Evolutionary conservation across 2,329 filamentous ascomycete genomes (phyloP), one percentile per base, ranked within the genome.

Genomic region (Diaporthe destruens): DNA sequence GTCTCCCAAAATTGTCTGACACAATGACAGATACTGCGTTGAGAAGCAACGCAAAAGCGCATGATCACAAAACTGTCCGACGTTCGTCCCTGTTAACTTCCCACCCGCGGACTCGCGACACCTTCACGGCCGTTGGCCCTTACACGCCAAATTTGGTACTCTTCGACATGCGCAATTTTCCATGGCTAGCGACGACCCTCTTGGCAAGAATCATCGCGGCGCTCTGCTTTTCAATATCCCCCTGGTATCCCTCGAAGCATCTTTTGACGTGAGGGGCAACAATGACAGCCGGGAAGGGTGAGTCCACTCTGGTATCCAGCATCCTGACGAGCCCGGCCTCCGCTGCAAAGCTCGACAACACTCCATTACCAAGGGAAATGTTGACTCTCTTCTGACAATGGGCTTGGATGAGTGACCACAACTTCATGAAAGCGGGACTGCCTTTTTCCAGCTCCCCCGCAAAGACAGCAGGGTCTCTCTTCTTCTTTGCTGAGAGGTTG

Each of bases 231-330:
- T n/a, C 29, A 39, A 57, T 39, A 5, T 51, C 25, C 18, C 51
- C 67, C 44, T 54, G 25, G 29, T 51, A 69, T 23, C 67, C 67
- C 25, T 57, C 25, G 54, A 69, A 69, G 42, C 54, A 69, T 14
- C 39, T 69, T 3, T 18, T 32, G 34, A 59, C 53, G 39, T 69
- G 49, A 7, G 29, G 67, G 3, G 67, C 67, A 32, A 57, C 67
- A 20, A 49, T 51, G 6, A 54, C 32, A 25, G 53, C 67, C 9
- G 55, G 53, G 18, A 59, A 69, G 1, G 44, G n/a, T n/a, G 32
- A 18, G 29, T 66, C 61, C 6, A 12, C 20, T 9, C 61, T 66
- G 2, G 44, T 53, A 16, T 66, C 61, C 29, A 69, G 36, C 6
- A 69, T 20, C 7, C 34, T 57, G 67, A 51, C 8, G 20, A 69